Evolutionary conservation across 768 basidiomycete species (phyloP), one percentile per base, ranked within the genome.

Genomic region (Serendipita sp.): DNA sequence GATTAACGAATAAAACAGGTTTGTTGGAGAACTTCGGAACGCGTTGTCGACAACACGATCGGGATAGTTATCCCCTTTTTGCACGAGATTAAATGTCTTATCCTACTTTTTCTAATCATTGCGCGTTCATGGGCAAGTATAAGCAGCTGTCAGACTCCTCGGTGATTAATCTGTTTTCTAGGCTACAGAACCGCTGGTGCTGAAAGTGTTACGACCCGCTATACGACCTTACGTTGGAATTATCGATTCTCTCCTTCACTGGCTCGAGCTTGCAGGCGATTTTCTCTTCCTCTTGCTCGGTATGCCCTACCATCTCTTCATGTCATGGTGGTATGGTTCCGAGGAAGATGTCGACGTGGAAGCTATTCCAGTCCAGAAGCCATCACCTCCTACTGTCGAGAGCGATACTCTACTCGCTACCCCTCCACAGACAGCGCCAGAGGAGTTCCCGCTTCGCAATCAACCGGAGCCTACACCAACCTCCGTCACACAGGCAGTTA

Each of bases 101-200:
- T 80, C 29, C 76, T 91, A 4, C 70, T 91, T 6, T 91, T 90
- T 71, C 80, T 91, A 60, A 76, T 91, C 29, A 68, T 89, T 43
- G 87, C 87, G 65, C 83, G 89, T 63, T 83, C 89, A 65, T 77
- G 84, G 73, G 89, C 87, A 70, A 65, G 82, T 75, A 48, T 23
- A 16, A 4, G n/a, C 37, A 8, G 52, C n/a, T n/a, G 45, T 66
- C 16, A 55, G 50, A 31, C 44, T 53, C 62, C 29, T 64, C 60
- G 53, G 18, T 64, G 36, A 18, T 40, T 52, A 5, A 44, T 10
- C 33, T 27, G 2, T 60, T 31, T 15, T 63, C 4, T 68, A 92
- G 90, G 88, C 88, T 31, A 87, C 91, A 33, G 91, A 92, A 73
- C 91, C 90, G 4, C 80, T 92, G 50, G 89, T 82, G 69, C 77